phyloP scores from a whole-genome alignment of 352 stramenopile genomes.

The Thalassiosira sp. region DNA sequence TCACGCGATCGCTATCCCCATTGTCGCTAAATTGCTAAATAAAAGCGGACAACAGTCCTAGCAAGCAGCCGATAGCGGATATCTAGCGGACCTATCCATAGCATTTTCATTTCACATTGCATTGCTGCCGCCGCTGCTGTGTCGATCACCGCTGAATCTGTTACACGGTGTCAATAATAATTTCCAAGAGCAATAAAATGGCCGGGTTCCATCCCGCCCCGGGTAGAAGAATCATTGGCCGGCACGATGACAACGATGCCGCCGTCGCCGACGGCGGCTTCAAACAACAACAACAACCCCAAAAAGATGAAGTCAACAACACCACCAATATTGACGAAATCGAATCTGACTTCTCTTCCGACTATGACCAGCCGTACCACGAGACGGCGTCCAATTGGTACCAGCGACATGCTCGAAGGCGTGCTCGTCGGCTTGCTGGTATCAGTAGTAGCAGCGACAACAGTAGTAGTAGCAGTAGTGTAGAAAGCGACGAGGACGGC shows the following conservation, averaged over 20 bases:
- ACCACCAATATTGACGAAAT: constrained; percentile 20
- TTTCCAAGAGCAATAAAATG: too few relatives aligned
- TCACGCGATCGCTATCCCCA: too few relatives aligned
- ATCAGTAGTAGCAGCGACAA: constrained; percentile 26
- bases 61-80: too few relatives aligned
- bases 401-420: constrained; percentile 5
- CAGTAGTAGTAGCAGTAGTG: constrained; percentile 6
- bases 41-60: too few relatives aligned
- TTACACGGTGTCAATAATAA: too few relatives aligned
- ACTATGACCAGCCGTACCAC: constrained; percentile 29
- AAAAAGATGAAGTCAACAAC: neutral
- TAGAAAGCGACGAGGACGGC: constrained; percentile 20
- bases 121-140: neutral
- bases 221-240: neutral
- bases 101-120: too few relatives aligned
- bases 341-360: constrained; percentile 18
- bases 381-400: constrained; percentile 30
- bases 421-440: constrained; percentile 1
- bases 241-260: neutral
- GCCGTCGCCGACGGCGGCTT: neutral
- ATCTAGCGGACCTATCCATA: too few relatives aligned
- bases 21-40: too few relatives aligned
- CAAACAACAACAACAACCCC: neutral
- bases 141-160: too few relatives aligned
- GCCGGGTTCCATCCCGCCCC: constrained; percentile 1